These are phyloP conservation scores for Rhexocercosporidium sp. DNA, from an alignment of 2,329 filamentous ascomycete genomes.

Conservation along the genomic window DNA sequence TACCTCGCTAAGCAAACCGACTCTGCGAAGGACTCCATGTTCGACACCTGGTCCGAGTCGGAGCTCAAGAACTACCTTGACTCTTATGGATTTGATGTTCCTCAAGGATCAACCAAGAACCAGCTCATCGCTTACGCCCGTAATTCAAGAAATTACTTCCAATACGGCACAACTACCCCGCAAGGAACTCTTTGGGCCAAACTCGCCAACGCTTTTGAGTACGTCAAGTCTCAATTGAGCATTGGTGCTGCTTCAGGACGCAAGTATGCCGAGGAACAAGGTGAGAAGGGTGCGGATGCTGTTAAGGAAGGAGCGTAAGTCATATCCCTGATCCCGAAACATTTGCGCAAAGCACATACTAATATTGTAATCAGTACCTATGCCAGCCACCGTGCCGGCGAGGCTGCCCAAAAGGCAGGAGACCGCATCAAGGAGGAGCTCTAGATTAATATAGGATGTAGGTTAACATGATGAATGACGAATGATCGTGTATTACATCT, in stretches of 20 bases:
- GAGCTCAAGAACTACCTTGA: conserved; percentile 80
- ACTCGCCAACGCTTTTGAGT: conserved; percentile 53
- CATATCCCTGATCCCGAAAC: not conserved
- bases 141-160: conserved; percentile 77
- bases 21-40: conserved; percentile 66
- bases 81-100: conserved; percentile 67
- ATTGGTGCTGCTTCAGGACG: conserved; percentile 53
- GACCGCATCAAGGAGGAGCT: conserved; percentile 44
- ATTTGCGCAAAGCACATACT: too few species aligned
- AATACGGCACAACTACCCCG: conserved; percentile 73
- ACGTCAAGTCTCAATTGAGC: conserved; percentile 54
- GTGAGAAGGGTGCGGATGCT: conserved; percentile 52
- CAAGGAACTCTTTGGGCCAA: conserved; percentile 70
- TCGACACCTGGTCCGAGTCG: conserved; percentile 73
- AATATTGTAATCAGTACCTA: conserved; percentile 25
- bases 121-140: conserved; percentile 73
- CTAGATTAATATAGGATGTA: conserved; percentile 27
- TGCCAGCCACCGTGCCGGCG: conserved; percentile 43
- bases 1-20: conserved; percentile 71
- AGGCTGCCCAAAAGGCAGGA: conserved; percentile 43
- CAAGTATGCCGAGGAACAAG: conserved; percentile 47
- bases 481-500: conserved; percentile 10
- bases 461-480: conserved; percentile 6
- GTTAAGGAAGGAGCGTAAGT: conserved; percentile 41
- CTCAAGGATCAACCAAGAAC: conserved; percentile 51